These are phyloP conservation scores for Mayamaea pseudoterrestris DNA, from an alignment of 108 stramenopile genomes.

Conservation along the genomic window DNA sequence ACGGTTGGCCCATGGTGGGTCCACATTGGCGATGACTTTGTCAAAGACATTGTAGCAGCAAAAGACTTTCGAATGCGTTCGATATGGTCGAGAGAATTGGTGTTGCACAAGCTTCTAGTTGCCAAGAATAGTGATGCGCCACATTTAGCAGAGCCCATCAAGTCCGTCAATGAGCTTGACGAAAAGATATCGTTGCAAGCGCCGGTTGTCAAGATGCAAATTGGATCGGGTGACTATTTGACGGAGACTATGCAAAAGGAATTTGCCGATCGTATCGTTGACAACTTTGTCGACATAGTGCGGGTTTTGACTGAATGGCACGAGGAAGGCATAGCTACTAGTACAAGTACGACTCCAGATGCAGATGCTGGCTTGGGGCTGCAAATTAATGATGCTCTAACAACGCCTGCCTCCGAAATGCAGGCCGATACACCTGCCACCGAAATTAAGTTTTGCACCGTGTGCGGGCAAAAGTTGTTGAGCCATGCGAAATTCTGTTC, in stretches of 20 bases:
- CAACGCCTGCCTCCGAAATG: background rate
- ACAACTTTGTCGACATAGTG: conserved; percentile 22
- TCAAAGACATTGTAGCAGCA: conserved; percentile 76
- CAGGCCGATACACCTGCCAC: background rate
- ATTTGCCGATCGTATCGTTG: conserved; percentile 34
- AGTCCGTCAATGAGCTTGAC: conserved; percentile 6
- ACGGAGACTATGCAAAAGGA: conserved; percentile 22
- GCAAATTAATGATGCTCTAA: background rate
- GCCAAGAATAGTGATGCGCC: background rate
- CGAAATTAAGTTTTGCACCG: conserved; percentile 13
- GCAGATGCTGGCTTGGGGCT: background rate
- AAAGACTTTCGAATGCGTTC: conserved; percentile 66
- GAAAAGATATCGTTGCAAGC: conserved; percentile 17
- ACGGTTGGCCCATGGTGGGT: conserved; percentile 72
- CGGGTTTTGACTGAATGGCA: conserved; percentile 27
- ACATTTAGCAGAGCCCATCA: too few relatives aligned
- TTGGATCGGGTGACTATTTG: conserved; percentile 40
- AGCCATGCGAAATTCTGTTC: conserved; percentile 10
- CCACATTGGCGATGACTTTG: conserved; percentile 79
- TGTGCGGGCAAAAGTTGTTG: conserved; percentile 7
- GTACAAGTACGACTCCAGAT: background rate
- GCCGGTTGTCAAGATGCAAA: conserved; percentile 22
- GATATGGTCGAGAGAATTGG: conserved; percentile 63
- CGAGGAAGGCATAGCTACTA: conserved; percentile 3
- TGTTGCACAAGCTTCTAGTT: conserved; percentile 21